Evolutionary conservation across 805 yeast genomes (phyloP).

Genomic region (Schwanniomyces sp.): DNA sequence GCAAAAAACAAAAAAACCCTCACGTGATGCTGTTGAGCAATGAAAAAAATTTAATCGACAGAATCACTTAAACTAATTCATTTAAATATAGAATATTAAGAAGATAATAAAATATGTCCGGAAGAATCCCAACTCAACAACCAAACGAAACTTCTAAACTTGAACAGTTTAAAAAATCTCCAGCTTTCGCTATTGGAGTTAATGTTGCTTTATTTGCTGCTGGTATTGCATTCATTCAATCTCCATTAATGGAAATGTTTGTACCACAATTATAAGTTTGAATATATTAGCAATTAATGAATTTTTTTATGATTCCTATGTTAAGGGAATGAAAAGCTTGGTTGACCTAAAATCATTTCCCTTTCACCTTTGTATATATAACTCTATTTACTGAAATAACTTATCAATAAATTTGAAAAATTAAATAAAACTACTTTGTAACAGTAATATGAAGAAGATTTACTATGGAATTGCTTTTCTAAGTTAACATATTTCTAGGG

Average conservation of each 20-base stretch:
- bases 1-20: not conserved
- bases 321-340: not conserved
- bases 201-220: slow-evolving; percentile 65
- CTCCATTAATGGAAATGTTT: slow-evolving; percentile 77
- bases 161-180: slow-evolving; percentile 59
- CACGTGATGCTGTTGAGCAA: not conserved
- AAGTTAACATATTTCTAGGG: too few species aligned
- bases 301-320: not conserved
- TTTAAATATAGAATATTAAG: not conserved
- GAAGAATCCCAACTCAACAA: slow-evolving; percentile 17
- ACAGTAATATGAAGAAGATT: too few species aligned
- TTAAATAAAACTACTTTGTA: too few species aligned
- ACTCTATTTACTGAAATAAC: not conserved
- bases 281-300: slow-evolving; percentile 2
- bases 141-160: slow-evolving; percentile 31
- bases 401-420: not conserved
- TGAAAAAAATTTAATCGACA: slow-evolving; percentile 1
- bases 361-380: not conserved
- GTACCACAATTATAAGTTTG: slow-evolving; percentile 62
- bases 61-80: not conserved
- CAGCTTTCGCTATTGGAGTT: slow-evolving; percentile 62
- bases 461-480: too few species aligned
- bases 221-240: slow-evolving; percentile 75
- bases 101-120: slow-evolving; percentile 14
- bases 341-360: not conserved